Conservation (phyloP, 1,284 basidiomycete genomes). For the Xanthoconium separans region DNA sequence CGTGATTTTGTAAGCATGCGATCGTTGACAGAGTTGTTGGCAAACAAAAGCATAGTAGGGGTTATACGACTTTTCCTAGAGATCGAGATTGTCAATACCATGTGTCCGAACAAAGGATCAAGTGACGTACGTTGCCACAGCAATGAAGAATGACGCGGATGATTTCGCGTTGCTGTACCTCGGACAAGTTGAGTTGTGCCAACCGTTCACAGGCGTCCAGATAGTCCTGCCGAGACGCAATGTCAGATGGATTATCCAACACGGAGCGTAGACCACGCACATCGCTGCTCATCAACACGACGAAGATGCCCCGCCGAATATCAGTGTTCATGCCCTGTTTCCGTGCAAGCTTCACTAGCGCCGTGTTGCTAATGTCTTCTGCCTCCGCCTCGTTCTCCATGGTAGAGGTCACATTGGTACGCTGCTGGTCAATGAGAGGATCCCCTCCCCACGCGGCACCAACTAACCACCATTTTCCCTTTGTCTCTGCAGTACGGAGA, state of each 20-base stretch:
- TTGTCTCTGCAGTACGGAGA: conserved; percentile 79
- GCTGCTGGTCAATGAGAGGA: conserved; percentile 72
- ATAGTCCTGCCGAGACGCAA: conserved; percentile 70
- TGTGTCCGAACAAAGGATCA: neutral
- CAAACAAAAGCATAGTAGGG: conserved; percentile 93
- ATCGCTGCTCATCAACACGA: conserved; percentile 92
- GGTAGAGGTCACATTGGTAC: conserved; percentile 26
- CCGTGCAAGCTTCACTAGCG: conserved; percentile 76
- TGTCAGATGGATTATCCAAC: neutral
- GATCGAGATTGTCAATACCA: neutral
- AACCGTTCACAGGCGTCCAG: conserved; percentile 89
- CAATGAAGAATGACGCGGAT: conserved; percentile 92
- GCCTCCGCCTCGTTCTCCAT: conserved; percentile 20
- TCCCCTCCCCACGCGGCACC: conserved; percentile 97
- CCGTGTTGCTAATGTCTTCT: conserved; percentile 41
- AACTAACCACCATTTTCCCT: conserved; percentile 99
- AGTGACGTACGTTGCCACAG: conserved; percentile 71
- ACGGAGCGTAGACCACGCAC: conserved; percentile 44
- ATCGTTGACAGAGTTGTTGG: conserved; percentile 69
- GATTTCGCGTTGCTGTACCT: conserved; percentile 93
- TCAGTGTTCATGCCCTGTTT: conserved; percentile 99
- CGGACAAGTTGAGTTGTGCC: conserved; percentile 79
- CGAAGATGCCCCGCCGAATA: conserved; percentile 87
- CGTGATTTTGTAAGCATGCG: conserved; percentile 87
- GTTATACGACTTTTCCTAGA: conserved; percentile 88